Evolutionary conservation across 2,329 filamentous ascomycete species (phyloP).

Genomic region (Exserohilum rostratum): DNA sequence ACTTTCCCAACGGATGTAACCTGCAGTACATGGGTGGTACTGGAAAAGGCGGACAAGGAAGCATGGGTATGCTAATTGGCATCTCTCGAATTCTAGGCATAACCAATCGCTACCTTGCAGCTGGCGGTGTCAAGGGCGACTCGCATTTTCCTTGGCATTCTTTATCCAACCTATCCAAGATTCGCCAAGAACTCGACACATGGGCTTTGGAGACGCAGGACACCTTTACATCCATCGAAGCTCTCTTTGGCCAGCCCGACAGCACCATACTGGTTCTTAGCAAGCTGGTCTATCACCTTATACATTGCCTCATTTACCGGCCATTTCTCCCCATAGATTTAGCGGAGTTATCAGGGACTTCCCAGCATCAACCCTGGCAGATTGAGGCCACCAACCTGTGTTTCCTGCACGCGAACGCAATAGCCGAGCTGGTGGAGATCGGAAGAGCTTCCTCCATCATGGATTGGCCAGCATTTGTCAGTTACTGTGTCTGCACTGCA

Average conservation of each 20-base stretch:
- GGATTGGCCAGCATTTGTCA: conserved; percentile 86
- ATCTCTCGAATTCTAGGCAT: conserved; percentile 82
- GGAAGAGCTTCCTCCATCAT: conserved; percentile 75
- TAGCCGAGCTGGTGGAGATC: conserved; percentile 80
- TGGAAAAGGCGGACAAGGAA: conserved; percentile 74
- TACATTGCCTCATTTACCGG: conserved; percentile 85
- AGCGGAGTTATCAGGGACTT: conserved; percentile 76
- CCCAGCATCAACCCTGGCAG: conserved; percentile 90
- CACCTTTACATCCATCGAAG: conserved; percentile 75
- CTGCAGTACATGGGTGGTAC: conserved; percentile 72
- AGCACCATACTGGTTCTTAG: conserved; percentile 79
- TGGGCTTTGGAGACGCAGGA: conserved; percentile 85
- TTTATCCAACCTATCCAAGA: conserved; percentile 82
- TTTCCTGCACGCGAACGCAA: conserved; percentile 84
- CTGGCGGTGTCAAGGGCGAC: conserved; percentile 85
- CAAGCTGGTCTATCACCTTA: conserved; percentile 85
- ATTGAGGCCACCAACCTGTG: conserved; percentile 89
- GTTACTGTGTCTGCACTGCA: conserved; percentile 84
- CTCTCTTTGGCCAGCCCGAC: conserved; percentile 77
- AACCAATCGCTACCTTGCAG: conserved; percentile 82
- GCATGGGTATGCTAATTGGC: conserved; percentile 81
- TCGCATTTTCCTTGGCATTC: conserved; percentile 92
- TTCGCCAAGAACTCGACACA: conserved; percentile 80
- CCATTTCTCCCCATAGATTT: conserved; percentile 86
- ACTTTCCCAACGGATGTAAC: conserved; percentile 80